Conservation (phyloP, 129 eudicot genomes). For the Logfia minima region DNA sequence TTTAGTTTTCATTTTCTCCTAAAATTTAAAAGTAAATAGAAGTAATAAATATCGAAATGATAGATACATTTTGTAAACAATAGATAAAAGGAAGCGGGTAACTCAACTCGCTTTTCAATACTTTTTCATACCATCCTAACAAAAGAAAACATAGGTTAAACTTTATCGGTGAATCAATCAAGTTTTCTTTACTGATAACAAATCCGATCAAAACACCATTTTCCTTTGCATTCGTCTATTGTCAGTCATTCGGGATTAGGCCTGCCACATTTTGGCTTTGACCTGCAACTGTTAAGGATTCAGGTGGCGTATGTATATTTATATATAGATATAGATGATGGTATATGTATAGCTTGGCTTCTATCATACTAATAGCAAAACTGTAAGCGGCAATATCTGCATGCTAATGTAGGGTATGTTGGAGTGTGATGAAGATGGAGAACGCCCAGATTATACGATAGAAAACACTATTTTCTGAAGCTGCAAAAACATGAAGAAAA, state of each 20-base stretch:
- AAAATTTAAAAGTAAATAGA: no score
- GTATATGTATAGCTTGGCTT: slow-evolving; percentile 32
- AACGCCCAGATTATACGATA: slow-evolving; percentile 17
- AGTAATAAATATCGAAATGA: no score
- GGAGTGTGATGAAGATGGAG: slow-evolving; percentile 27
- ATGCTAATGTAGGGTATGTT: slow-evolving; percentile 27
- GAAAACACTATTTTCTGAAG: slow-evolving; percentile 25
- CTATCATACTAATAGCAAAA: slow-evolving; percentile 42
- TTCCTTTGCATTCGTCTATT: slow-evolving; percentile 32
- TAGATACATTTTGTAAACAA: no score
- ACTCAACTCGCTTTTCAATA: not conserved
- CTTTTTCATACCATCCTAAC: not conserved
- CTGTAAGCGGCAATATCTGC: slow-evolving; percentile 34
- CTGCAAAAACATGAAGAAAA: slow-evolving; percentile 35
- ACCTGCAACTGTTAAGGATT: slow-evolving; percentile 36
- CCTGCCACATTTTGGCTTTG: slow-evolving; percentile 86
- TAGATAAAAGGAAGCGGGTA: no score
- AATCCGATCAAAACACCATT: not conserved
- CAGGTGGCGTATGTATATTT: slow-evolving; percentile 15
- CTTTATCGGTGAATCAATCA: not conserved
- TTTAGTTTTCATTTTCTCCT: no score
- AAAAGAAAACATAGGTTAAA: not conserved
- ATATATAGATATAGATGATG: slow-evolving; percentile 20
- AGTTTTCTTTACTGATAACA: no score
- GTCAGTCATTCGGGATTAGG: slow-evolving; percentile 29